Evolutionary conservation across 2,329 filamentous ascomycete genomes (phyloP).

Genomic region (Nothophoma quercina): DNA sequence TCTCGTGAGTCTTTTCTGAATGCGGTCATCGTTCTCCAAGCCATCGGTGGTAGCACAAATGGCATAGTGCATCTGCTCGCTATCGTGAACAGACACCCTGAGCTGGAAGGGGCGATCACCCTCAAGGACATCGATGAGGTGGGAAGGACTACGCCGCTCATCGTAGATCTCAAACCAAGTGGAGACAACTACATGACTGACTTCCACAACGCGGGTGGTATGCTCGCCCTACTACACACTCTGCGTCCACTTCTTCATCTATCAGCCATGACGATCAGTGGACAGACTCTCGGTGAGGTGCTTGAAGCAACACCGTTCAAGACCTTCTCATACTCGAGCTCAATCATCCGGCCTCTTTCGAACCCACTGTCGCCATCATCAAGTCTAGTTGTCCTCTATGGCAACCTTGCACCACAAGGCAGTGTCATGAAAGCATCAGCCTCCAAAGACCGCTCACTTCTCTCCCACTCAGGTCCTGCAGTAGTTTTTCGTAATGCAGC

Average conservation of each 20-base stretch:
- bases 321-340: conserved; percentile 47
- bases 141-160: conserved; percentile 79
- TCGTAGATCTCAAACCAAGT: conserved; percentile 82
- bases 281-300: conserved; percentile 80
- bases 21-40: conserved; percentile 55
- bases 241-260: conserved; percentile 82
- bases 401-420: conserved; percentile 85
- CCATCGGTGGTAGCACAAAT: conserved; percentile 56
- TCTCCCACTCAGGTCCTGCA: conserved; percentile 79
- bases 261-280: conserved; percentile 77
- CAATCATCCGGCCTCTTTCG: conserved; percentile 61
- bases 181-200: conserved; percentile 89
- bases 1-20: conserved; percentile 59
- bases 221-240: conserved; percentile 81
- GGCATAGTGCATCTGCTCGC: conserved; percentile 55
- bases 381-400: conserved; percentile 83
- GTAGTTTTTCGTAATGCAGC: conserved; percentile 84
- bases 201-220: conserved; percentile 81
- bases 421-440: conserved; percentile 94
- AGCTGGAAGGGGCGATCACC: conserved; percentile 72
- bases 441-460: conserved; percentile 73
- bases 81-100: conserved; percentile 60
- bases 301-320: conserved; percentile 76
- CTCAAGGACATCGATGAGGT: conserved; percentile 81
- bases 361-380: conserved; percentile 84